These are phyloP conservation scores for Neurospora discreta DNA, from an alignment of 495 filamentous ascomycete species.

Conservation along the genomic window DNA sequence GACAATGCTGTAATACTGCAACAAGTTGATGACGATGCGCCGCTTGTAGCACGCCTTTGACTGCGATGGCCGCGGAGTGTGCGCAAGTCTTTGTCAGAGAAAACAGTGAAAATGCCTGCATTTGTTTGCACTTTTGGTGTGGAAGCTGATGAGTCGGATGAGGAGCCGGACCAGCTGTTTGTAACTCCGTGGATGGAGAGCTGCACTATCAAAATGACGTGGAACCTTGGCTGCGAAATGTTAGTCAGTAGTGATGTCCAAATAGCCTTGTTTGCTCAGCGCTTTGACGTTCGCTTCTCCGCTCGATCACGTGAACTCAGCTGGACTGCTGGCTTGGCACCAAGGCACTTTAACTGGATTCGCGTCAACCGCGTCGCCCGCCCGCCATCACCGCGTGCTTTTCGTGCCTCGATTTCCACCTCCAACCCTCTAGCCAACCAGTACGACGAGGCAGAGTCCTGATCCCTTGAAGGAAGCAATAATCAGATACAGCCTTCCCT, in stretches of 20 bases:
- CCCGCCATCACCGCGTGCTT: constrained; percentile 15
- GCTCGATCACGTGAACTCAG: not conserved
- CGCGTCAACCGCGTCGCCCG: constrained; percentile 21
- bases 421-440: not conserved
- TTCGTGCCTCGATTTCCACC: constrained; percentile 17
- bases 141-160: not conserved
- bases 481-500: not conserved
- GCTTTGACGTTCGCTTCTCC: not conserved
- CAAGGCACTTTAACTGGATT: constrained; percentile 13
- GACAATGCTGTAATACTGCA: not conserved
- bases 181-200: not conserved
- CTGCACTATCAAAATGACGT: not conserved
- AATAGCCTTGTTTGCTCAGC: not conserved
- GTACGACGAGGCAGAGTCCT: not conserved
- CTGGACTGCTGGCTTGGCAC: not conserved
- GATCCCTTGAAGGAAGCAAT: not conserved
- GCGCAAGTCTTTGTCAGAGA: not conserved
- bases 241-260: not conserved
- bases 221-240: too few relatives aligned
- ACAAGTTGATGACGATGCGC: not conserved
- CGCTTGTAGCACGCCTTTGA: not conserved
- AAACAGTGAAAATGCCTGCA: not conserved
- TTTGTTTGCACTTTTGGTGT: not conserved
- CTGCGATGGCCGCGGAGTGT: not conserved
- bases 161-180: not conserved